Base-by-base conservation (phyloP, 2,329 filamentous ascomycete genomes). In the Metarhizium humberi region DNA sequence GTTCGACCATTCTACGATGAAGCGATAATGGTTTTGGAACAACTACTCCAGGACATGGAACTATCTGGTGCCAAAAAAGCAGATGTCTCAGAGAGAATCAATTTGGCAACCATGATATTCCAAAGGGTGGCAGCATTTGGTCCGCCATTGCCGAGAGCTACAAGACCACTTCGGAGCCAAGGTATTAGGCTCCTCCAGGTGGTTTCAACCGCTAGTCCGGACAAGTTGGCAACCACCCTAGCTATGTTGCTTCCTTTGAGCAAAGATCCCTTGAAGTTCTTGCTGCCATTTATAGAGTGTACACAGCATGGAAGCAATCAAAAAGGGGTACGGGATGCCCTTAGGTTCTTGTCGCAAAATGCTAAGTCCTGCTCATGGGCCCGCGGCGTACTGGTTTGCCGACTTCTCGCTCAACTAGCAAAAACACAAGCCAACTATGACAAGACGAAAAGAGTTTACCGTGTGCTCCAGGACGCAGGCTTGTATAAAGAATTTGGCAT, bases 381-480 rank as follows among this genome's bases (percentile, higher is more conserved):
- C 48, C 48, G 52, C 6, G 62, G 59, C n/a, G 55, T 59, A 53
- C 43, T 55, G 2, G n/a, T 61, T 14, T 55, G 54, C 42, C 51
- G 55, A 29, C 43, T 62, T 4, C 57, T 64, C 30, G 36, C 25
- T 20, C 51, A 55, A 18, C 51, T 58, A 13, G 50, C 43, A 3
- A 54, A 49, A 29, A 11, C 20, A 8, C 42, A 54, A 20, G 47
- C 38, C 7, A 43, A 18, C 18, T 63, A 61, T 20, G 34, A 50
- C 2, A 34, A 57, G 29, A 61, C 63, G 43, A 67, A 64, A 47
- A 54, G 60, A 7, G 58, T 69, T 20, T 69, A 71, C 45, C 38
- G 38, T 2, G 50, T 66, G 11, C 55, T 69, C n/a, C 64, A 64
- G 49, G 60, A 62, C 53, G 61, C 62, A 10, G 67, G 67, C 0